A percentile compares a stretch with the other conserved stretches of the same genome.
phyloP scores from a whole-genome alignment of 495 filamentous ascomycete species.

The Penicillium canescens region DNA sequence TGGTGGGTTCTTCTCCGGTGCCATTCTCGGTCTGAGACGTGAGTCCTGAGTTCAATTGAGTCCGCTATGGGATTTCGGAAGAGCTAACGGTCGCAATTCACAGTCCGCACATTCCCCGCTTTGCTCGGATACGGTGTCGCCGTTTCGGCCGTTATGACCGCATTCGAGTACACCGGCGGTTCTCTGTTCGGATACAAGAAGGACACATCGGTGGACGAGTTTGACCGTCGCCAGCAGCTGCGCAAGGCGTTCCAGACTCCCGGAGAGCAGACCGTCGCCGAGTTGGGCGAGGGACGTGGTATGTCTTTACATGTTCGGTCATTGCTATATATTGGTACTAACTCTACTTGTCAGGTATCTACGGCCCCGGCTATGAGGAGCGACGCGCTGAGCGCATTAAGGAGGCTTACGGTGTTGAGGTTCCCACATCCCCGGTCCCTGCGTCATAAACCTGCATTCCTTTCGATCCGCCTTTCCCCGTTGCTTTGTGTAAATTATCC shows the following conservation, averaged over 20 bases:
- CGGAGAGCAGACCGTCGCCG: slow-evolving; percentile 76
- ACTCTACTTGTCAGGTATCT: slow-evolving; percentile 61
- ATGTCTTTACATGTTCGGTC: slow-evolving; percentile 26
- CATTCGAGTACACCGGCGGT: slow-evolving; percentile 79
- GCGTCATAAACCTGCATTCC: slow-evolving; percentile 40
- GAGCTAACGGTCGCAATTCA: slow-evolving; percentile 11
- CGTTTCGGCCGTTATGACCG: slow-evolving; percentile 62
- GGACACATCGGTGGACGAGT: slow-evolving; percentile 70
- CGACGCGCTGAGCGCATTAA: slow-evolving; percentile 80
- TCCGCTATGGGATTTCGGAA: background rate
- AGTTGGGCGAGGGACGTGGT: slow-evolving; percentile 92
- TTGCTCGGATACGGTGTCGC: slow-evolving; percentile 74
- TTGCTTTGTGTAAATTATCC: slow-evolving; percentile 46
- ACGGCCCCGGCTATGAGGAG: slow-evolving; percentile 83
- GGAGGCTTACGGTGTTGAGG: slow-evolving; percentile 87
- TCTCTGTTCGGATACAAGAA: slow-evolving; percentile 56
- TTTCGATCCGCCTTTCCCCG: slow-evolving; percentile 19
- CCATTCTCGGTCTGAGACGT: slow-evolving; percentile 68
- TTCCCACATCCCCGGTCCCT: slow-evolving; percentile 48
- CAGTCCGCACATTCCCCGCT: slow-evolving; percentile 76
- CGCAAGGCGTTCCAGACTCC: slow-evolving; percentile 74
- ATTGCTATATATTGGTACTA: slow-evolving; percentile 17
- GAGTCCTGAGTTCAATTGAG: slow-evolving; percentile 17
- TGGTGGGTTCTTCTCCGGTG: slow-evolving; percentile 72
- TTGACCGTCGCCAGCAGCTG: slow-evolving; percentile 72